phyloP scores from a whole-genome alignment of 148 eudicot genomes.

The Hydrangea macrophylla region DNA sequence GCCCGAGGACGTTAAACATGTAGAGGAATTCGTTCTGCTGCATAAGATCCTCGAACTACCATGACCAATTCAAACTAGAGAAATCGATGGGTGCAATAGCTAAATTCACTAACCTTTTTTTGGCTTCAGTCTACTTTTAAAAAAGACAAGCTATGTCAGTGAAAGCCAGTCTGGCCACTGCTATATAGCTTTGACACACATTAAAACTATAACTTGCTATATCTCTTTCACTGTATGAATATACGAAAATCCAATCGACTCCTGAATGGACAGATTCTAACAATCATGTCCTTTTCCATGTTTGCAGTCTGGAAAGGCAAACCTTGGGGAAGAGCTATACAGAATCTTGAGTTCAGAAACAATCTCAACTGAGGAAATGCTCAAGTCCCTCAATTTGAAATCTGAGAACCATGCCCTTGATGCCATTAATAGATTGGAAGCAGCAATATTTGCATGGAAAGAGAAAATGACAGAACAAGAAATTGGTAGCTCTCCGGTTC shows the following conservation, averaged over 20 bases:
- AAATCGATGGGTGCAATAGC: no score
- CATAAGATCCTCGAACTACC: no score
- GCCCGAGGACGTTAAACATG: no score
- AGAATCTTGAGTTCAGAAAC: conserved; percentile 50
- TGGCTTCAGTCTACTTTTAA: no score
- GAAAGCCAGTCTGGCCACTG: not conserved
- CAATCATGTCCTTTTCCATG: not conserved
- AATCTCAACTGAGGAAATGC: not conserved
- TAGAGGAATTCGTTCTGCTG: no score
- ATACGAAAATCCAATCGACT: no score
- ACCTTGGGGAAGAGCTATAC: conserved; percentile 78
- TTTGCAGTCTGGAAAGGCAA: conserved; percentile 71
- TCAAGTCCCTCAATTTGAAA: conserved; percentile 49
- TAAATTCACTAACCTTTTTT: no score
- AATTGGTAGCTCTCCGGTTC: conserved; percentile 39
- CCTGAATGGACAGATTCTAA: not conserved
- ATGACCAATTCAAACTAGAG: no score
- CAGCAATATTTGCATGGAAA: conserved; percentile 76
- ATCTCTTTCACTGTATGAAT: not conserved
- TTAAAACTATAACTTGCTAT: not conserved
- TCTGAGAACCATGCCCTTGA: conserved; percentile 72
- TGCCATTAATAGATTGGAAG: conserved; percentile 76
- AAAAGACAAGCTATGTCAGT: not conserved
- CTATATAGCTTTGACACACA: not conserved
- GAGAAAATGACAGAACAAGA: conserved; percentile 47